Percentiles rank a stretch among this genome's conserved stretches.
These are phyloP conservation scores for Puccinia triticina DNA, from an alignment of 1,284 basidiomycete genomes.

Conservation along the genomic window DNA sequence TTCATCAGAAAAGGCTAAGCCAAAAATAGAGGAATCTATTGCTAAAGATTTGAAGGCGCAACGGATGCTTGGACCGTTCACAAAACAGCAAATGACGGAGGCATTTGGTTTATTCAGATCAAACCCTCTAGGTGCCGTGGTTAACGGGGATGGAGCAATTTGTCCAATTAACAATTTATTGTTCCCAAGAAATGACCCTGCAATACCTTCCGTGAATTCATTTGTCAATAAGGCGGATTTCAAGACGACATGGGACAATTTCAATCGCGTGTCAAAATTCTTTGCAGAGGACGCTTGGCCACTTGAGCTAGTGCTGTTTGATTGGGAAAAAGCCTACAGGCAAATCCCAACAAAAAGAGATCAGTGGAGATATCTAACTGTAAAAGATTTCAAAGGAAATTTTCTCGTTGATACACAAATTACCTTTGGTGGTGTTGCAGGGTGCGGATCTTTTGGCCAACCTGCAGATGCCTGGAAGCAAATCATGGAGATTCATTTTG, in stretches of 20 bases:
- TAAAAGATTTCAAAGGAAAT: too few species aligned
- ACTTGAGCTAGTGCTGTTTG: too few species aligned
- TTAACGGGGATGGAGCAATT: neutral
- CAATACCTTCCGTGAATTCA: conserved; percentile 1
- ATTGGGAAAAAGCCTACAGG: too few species aligned
- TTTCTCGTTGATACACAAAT: conserved; percentile 9
- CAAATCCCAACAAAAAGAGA: too few species aligned
- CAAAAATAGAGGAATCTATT: neutral
- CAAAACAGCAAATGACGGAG: neutral
- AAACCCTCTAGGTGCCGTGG: neutral
- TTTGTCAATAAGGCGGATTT: too few species aligned
- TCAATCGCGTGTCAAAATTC: too few species aligned
- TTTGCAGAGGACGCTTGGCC: too few species aligned
- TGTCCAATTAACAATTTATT: conserved; percentile 1
- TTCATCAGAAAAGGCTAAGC: neutral
- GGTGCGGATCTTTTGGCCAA: conserved; percentile 21
- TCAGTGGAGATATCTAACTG: too few species aligned
- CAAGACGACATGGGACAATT: too few species aligned
- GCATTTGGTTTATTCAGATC: neutral
- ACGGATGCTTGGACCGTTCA: neutral
- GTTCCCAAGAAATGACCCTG: neutral
- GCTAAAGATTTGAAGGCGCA: neutral
- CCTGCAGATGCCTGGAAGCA: too few species aligned
- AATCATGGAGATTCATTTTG: neutral
- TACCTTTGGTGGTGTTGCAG: conserved; percentile 2